Percentiles rank a stretch among this genome's conserved stretches.
Evolutionary conservation across 2,329 filamentous ascomycete species (phyloP).

Genomic region (Alternaria tenuissima): DNA sequence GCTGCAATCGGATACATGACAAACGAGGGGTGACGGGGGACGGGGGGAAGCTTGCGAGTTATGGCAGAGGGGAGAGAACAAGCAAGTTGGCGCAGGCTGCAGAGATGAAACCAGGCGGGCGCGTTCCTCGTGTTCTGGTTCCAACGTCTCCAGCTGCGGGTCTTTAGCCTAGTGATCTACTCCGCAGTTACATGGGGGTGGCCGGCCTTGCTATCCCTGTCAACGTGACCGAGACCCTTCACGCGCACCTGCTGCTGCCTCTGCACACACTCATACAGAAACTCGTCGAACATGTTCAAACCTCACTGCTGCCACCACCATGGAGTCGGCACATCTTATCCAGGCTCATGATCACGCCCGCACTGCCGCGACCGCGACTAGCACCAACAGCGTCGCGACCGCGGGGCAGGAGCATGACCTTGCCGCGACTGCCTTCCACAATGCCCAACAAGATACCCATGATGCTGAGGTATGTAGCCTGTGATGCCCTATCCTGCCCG

Average conservation of each 20-base stretch:
- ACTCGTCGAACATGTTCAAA: conserved; percentile 14
- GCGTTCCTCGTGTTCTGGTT: conserved; percentile 5
- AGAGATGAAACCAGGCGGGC: conserved; percentile 14
- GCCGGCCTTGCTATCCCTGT: conserved; percentile 9
- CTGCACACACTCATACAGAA: neutral
- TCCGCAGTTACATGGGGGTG: conserved; percentile 7
- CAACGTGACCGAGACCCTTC: conserved; percentile 6
- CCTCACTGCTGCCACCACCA: conserved; percentile 53
- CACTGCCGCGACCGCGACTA: conserved; percentile 78
- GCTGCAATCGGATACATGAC: conserved; percentile 5
- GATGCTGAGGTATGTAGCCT: conserved; percentile 61
- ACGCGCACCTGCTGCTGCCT: conserved; percentile 2
- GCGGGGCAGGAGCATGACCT: conserved; percentile 88
- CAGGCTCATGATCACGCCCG: conserved; percentile 89
- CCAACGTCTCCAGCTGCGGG: conserved; percentile 12
- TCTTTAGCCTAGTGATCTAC: conserved; percentile 13
- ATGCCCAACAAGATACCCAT: conserved; percentile 76
- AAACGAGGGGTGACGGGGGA: neutral
- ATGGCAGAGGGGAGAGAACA: neutral
- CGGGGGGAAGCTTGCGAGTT: neutral
- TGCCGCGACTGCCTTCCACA: conserved; percentile 87
- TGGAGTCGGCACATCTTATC: conserved; percentile 75
- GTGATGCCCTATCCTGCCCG: conserved; percentile 25
- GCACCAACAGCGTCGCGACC: conserved; percentile 74
- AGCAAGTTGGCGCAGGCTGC: conserved; percentile 4